Percentiles rank a stretch among this genome's conserved stretches.
Conservation (phyloP, 345 rosid genomes). For the Lepidium sativum region DNA sequence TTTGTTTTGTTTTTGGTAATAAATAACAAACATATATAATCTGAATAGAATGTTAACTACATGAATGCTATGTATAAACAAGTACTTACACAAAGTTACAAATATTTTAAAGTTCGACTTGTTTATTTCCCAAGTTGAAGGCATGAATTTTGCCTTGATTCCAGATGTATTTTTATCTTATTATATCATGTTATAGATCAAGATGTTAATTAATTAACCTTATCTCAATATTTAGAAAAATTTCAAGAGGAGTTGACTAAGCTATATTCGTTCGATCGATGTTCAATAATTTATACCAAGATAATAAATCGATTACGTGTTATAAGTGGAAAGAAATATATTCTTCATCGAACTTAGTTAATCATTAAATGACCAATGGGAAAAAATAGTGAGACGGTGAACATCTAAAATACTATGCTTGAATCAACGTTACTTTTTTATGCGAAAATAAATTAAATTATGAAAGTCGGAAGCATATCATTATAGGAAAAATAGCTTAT, state of each 20-base stretch:
- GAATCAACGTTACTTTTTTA: background rate
- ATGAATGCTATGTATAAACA: background rate
- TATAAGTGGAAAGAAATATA: background rate
- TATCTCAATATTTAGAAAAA: constrained; percentile 2
- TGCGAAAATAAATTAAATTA: background rate
- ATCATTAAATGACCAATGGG: background rate
- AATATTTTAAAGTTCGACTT: constrained; percentile 16
- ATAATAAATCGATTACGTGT: constrained; percentile 1
- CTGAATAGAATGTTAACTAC: background rate
- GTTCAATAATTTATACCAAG: background rate
- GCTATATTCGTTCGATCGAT: background rate
- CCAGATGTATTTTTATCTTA: background rate
- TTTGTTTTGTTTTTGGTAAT: too few relatives aligned
- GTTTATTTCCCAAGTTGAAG: constrained; percentile 19
- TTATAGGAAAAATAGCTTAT: background rate
- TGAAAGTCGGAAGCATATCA: background rate
- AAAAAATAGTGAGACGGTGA: background rate
- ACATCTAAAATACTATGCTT: background rate
- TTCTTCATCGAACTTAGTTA: background rate
- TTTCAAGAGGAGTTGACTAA: constrained; percentile 4
- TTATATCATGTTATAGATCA: too few relatives aligned
- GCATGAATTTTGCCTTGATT: constrained; percentile 24
- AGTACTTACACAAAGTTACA: background rate
- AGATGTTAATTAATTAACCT: constrained; percentile 5
- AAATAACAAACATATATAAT: background rate